Conservation (phyloP, 495 filamentous ascomycete species). For the Geoglossum glabrum region DNA sequence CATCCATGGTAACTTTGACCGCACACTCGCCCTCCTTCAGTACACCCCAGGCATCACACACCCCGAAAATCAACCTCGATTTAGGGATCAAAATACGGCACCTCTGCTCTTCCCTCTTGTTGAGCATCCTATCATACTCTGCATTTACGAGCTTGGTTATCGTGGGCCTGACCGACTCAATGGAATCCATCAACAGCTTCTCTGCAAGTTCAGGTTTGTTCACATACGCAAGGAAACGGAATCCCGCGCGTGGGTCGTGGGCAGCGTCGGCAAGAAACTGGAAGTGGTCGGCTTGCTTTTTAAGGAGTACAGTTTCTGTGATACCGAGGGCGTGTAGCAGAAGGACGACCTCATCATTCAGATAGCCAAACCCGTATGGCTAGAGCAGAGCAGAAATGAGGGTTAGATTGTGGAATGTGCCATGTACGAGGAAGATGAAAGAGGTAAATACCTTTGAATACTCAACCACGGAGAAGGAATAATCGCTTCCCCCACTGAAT, state of each 20-base stretch:
- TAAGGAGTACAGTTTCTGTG: background rate
- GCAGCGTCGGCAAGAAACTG: background rate
- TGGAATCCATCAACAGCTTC: background rate
- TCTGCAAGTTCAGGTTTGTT: background rate
- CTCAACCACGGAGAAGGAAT: constrained; percentile 26
- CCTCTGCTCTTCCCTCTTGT: constrained; percentile 25
- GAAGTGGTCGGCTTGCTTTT: background rate
- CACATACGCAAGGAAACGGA: background rate
- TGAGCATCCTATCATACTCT: constrained; percentile 26
- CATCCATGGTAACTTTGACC: background rate
- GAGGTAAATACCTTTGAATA: constrained; percentile 22
- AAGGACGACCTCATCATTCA: constrained; percentile 30
- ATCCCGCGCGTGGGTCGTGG: background rate
- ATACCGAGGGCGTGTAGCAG: constrained; percentile 27
- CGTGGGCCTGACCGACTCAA: constrained; percentile 1
- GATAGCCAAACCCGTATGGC: constrained; percentile 27
- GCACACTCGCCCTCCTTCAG: background rate
- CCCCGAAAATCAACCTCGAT: constrained; percentile 27
- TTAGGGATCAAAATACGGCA: constrained; percentile 26
- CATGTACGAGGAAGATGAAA: background rate
- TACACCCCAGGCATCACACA: constrained; percentile 25
- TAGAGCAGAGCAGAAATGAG: constrained; percentile 4
- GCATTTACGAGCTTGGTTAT: constrained; percentile 19
- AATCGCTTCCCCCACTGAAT: constrained; percentile 23
- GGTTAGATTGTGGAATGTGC: background rate